Base-by-base conservation (phyloP, 2,329 filamentous ascomycete genomes). In the Botrytis fragariae region DNA sequence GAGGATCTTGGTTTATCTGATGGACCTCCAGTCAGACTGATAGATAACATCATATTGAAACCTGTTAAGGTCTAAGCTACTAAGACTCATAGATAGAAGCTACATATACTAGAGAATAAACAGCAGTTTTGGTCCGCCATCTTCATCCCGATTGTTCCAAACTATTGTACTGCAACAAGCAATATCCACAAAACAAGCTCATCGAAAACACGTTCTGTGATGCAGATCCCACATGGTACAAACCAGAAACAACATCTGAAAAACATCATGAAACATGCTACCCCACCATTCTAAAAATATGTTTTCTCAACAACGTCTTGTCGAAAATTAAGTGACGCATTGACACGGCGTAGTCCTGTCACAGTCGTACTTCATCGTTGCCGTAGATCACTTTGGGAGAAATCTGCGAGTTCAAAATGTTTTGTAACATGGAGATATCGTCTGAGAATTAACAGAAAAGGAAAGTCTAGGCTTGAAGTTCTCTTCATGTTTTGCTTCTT, bases 31-130 rank as follows among this genome's bases (percentile, higher is more conserved):
- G 96, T 99, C 65, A 87, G 96, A 75, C 84, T 99, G 82, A 98
- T 99, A 81, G 96, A 99, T 81, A 99, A 99, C 80, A 91, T 98
- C 76, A 91, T 97, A 72, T 81, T 95, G 48, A 83, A 86, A 77
- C 85, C 87, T 75, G 67, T 78, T 63, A 74, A 73, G 60, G 18
- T 54, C 72, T 79, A 74, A 71, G 16, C n/a, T 73, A 45, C 14
- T 65, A n/a, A 61, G 22, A 20, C 35, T 37, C 25, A 70, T 45
- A 37, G 7, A 37, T n/a, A 45, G 29, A 45, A 48, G 12, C 14
- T 32, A 69, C n/a, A 29, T 39, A 59, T 32, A 57, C 35, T 69
- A 69, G 22, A 57, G 20, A n/a, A 32, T 22, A 48, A 51, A 67
- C 14, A 12, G 12, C n/a, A 37, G 4, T 10, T 57, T 25, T 25